Evolutionary conservation across 768 basidiomycete species (phyloP).

Genomic region (Arthromyces matolae): DNA sequence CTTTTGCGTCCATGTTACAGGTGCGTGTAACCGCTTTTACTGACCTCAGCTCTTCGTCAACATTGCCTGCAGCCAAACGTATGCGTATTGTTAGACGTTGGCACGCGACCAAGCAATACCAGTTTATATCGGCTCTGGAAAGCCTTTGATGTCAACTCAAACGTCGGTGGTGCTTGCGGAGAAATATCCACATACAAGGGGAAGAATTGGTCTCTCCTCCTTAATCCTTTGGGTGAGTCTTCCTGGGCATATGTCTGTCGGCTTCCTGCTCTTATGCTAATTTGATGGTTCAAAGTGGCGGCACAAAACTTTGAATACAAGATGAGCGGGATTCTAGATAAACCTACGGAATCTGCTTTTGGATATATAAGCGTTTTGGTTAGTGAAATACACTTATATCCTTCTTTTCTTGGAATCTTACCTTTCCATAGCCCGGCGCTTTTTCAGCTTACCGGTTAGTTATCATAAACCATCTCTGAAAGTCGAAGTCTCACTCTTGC

Average conservation of each 20-base stretch:
- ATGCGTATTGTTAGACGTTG: constrained; percentile 90
- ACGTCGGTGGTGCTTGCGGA: constrained; percentile 95
- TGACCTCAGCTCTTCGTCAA: too few species aligned
- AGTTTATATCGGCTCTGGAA: constrained; percentile 96
- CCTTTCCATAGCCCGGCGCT: constrained; percentile 65
- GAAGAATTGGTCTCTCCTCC: constrained; percentile 71
- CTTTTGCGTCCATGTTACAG: constrained; percentile 78
- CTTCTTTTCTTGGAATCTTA: background rate
- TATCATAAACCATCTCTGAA: too few species aligned
- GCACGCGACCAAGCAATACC: constrained; percentile 84
- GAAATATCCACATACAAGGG: constrained; percentile 94
- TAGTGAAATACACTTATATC: constrained; percentile 14
- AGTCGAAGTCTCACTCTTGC: background rate
- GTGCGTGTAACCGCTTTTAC: too few species aligned
- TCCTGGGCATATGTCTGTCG: too few species aligned
- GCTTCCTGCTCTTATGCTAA: too few species aligned
- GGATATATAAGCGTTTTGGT: constrained; percentile 96
- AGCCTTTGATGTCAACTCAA: constrained; percentile 86
- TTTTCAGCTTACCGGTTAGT: constrained; percentile 82
- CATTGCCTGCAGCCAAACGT: constrained; percentile 71
- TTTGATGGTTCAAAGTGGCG: constrained; percentile 68
- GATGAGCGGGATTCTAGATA: constrained; percentile 85
- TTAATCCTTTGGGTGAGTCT: constrained; percentile 91
- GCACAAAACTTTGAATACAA: constrained; percentile 98
- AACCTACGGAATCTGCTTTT: constrained; percentile 84